Percentiles rank a stretch among this genome's conserved stretches.
Evolutionary conservation across 2,329 filamentous ascomycete species (phyloP).

Genomic region (Cladosporium sp.): DNA sequence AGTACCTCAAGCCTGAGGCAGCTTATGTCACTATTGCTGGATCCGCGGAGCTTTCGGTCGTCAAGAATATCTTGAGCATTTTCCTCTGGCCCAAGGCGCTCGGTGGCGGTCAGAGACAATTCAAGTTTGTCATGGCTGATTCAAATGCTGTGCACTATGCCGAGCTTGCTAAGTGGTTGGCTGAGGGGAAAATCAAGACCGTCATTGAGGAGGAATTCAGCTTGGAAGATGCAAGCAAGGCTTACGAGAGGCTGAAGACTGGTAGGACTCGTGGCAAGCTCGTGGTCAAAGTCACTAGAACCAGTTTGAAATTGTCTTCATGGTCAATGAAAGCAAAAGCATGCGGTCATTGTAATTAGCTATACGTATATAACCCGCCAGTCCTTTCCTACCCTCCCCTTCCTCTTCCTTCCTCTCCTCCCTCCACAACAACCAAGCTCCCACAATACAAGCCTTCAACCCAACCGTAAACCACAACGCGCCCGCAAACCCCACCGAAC

Average conservation of each 20-base stretch:
- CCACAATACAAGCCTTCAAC: slow-evolving; percentile 32
- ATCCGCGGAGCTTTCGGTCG: slow-evolving; percentile 28
- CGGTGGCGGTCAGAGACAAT: slow-evolving; percentile 49
- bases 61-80: slow-evolving; percentile 33
- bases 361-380: neutral
- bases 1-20: slow-evolving; percentile 48
- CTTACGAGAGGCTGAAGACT: slow-evolving; percentile 55
- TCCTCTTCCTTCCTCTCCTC: slow-evolving; percentile 21
- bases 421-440: slow-evolving; percentile 37
- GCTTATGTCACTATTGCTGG: slow-evolving; percentile 53
- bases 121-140: slow-evolving; percentile 36
- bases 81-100: slow-evolving; percentile 44
- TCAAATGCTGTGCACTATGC: slow-evolving; percentile 43
- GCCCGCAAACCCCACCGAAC: slow-evolving; percentile 45
- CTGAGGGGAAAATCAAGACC: slow-evolving; percentile 54
- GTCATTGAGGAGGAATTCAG: slow-evolving; percentile 54
- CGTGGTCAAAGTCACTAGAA: slow-evolving; percentile 35
- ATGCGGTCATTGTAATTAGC: neutral
- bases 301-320: neutral
- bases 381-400: neutral
- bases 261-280: slow-evolving; percentile 58
- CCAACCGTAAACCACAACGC: slow-evolving; percentile 42
- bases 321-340: neutral
- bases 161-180: slow-evolving; percentile 52
- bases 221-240: slow-evolving; percentile 54